Evolutionary conservation across 306 rosid species (phyloP).

Genomic region (Chamaecrista fasciculata): DNA sequence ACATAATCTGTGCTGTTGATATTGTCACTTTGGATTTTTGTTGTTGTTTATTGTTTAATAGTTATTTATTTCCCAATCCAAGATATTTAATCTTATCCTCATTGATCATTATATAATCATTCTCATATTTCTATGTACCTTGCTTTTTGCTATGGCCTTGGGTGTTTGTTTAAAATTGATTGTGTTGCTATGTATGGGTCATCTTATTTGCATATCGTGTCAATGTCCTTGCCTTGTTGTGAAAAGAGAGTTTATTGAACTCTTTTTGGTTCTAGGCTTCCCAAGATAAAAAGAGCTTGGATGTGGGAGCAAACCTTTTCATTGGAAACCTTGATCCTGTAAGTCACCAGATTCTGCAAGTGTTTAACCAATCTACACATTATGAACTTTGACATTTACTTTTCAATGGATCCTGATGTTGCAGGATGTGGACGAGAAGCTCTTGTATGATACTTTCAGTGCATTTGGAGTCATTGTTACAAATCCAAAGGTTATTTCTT

Average conservation of each 20-base stretch:
- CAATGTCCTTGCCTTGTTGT: background rate
- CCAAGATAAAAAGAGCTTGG: slow-evolving; percentile 98
- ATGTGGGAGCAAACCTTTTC: slow-evolving; percentile 96
- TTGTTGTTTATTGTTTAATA: background rate
- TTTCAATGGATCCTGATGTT: slow-evolving; percentile 13
- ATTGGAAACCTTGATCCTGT: slow-evolving; percentile 96
- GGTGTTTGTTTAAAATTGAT: slow-evolving; percentile 9
- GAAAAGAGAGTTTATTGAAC: slow-evolving; percentile 17
- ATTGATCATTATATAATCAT: background rate
- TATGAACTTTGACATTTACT: slow-evolving; percentile 14
- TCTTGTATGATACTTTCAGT: slow-evolving; percentile 93
- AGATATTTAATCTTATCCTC: background rate
- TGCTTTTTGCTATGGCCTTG: background rate
- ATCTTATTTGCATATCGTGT: slow-evolving; percentile 1
- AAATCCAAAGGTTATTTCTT: slow-evolving; percentile 76
- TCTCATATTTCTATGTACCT: background rate
- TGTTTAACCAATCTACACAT: background rate
- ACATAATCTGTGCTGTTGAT: background rate
- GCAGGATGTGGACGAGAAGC: slow-evolving; percentile 99
- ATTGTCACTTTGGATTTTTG: background rate
- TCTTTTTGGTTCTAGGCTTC: slow-evolving; percentile 61
- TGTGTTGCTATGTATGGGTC: background rate
- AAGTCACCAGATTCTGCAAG: slow-evolving; percentile 35
- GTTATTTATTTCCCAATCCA: background rate
- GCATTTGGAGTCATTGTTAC: slow-evolving; percentile 98